Evolutionary conservation across 2,329 filamentous ascomycete species (phyloP).

Genomic region (Aspergillus sp.): DNA sequence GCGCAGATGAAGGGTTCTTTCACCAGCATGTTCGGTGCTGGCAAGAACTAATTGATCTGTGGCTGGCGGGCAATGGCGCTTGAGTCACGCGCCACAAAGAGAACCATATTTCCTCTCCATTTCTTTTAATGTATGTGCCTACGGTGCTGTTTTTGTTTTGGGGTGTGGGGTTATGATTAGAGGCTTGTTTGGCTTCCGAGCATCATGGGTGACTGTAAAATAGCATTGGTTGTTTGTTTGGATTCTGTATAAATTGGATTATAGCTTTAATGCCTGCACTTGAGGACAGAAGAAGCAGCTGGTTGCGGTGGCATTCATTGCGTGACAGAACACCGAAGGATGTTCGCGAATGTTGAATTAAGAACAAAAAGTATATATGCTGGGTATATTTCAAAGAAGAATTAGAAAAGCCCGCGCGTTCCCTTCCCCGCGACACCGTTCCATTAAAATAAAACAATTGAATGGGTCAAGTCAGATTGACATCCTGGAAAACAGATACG

Average conservation of each 20-base stretch:
- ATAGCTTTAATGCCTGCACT: conserved; percentile 12
- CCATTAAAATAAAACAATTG: neutral
- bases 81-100: neutral
- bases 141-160: conserved; percentile 8
- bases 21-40: conserved; percentile 52
- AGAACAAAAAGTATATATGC: neutral
- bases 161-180: conserved; percentile 26
- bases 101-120: conserved; percentile 11
- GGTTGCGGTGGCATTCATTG: neutral
- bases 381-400: conserved; percentile 5
- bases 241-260: conserved; percentile 23
- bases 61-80: neutral
- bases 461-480: conserved; percentile 25
- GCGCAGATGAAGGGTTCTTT: conserved; percentile 85
- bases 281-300: neutral
- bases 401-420: neutral
- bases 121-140: conserved; percentile 17
- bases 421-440: neutral
- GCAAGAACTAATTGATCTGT: conserved; percentile 25
- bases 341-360: conserved; percentile 1
- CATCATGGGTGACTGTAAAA: conserved; percentile 35
- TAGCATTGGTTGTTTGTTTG: conserved; percentile 28
- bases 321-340: neutral
- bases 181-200: conserved; percentile 26
- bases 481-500: conserved; percentile 41